A percentile compares a stretch with the other conserved stretches of the same genome.
phyloP scores from a whole-genome alignment of 768 basidiomycete species.

The Lactarius hengduanensis region DNA sequence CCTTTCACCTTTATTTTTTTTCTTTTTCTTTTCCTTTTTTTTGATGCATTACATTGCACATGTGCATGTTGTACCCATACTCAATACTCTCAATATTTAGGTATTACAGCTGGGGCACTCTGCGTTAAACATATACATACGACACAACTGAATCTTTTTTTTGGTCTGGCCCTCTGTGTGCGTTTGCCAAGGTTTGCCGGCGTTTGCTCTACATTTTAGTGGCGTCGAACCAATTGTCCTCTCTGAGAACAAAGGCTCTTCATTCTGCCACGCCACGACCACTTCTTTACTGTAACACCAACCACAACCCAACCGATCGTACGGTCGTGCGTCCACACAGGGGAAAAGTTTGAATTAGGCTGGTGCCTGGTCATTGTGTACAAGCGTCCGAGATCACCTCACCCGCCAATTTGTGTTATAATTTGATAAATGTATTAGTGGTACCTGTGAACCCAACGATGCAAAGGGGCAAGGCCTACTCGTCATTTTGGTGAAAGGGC shows the following conservation, averaged over 20 bases:
- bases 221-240: background rate
- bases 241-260: background rate
- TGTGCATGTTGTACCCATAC: constrained; percentile 27
- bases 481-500: too few species aligned
- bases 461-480: too few species aligned
- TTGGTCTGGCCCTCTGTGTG: background rate
- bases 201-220: background rate
- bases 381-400: background rate
- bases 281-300: background rate
- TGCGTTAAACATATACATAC: constrained; percentile 14
- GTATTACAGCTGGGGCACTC: constrained; percentile 14
- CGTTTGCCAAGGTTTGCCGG: too few species aligned
- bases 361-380: background rate
- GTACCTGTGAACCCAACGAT: too few species aligned
- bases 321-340: background rate
- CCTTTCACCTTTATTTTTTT: background rate
- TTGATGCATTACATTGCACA: constrained; percentile 24
- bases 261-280: background rate
- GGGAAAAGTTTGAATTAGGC: background rate
- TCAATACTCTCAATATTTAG: constrained; percentile 25
- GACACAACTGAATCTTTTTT: background rate
- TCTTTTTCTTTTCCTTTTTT: background rate
- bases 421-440: too few species aligned
- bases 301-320: background rate
- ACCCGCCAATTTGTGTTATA: too few species aligned